phyloP scores from a whole-genome alignment of 2,329 filamentous ascomycete genomes.

The Penicillium sp. region DNA sequence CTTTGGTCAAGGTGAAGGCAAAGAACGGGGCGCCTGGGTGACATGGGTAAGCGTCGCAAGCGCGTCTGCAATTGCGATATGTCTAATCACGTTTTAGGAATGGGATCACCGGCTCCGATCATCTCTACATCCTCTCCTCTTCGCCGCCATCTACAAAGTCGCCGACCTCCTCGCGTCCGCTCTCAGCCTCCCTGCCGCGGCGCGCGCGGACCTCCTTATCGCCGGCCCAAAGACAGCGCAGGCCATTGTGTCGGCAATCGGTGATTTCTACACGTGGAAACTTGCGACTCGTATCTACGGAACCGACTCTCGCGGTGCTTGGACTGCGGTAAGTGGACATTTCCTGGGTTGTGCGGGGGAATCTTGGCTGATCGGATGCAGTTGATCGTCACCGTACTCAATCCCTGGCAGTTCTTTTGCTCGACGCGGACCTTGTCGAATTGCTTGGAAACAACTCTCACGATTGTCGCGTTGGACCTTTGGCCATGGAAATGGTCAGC shows the following conservation, averaged over 20 bases:
- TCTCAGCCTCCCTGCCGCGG: conserved; percentile 54
- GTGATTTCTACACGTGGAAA: conserved; percentile 86
- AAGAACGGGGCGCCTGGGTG: conserved; percentile 77
- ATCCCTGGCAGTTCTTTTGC: conserved; percentile 96
- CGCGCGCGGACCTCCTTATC: conserved; percentile 66
- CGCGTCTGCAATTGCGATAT: background rate
- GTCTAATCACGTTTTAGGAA: conserved; percentile 60
- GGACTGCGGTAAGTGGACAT: conserved; percentile 60
- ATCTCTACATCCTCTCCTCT: conserved; percentile 85
- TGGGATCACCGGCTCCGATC: conserved; percentile 86
- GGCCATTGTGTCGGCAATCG: conserved; percentile 70
- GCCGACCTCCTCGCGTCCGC: conserved; percentile 57
- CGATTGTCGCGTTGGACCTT: conserved; percentile 70
- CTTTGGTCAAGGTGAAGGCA: conserved; percentile 58
- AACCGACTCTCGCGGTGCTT: conserved; percentile 58
- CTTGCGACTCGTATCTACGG: conserved; percentile 74
- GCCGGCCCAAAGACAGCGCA: conserved; percentile 73
- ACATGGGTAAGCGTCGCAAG: conserved; percentile 71
- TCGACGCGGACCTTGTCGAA: conserved; percentile 93
- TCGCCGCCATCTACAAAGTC: conserved; percentile 70
- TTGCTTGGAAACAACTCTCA: conserved; percentile 85
- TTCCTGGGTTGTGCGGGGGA: background rate
- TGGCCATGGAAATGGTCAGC: conserved; percentile 81
- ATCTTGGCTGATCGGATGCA: conserved; percentile 38
- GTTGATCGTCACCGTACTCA: conserved; percentile 69